Evolutionary conservation across 352 stramenopile species (phyloP), one percentile per base, ranked within the genome.

Genomic region (Pilasporangium apinafurcum): DNA sequence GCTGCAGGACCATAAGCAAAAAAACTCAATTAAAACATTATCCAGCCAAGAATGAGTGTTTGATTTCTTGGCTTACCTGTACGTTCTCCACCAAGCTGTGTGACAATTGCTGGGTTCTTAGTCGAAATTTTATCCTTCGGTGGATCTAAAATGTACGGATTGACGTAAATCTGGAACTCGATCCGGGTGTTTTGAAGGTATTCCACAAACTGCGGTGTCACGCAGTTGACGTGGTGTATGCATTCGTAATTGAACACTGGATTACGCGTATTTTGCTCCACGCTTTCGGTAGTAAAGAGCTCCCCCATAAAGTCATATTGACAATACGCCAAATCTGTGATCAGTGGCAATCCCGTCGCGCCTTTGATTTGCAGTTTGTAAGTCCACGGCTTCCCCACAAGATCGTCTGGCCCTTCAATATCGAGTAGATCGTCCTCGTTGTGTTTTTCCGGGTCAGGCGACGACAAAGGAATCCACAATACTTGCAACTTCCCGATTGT

Each of bases 291-390:
- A 35, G 80, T 96, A 54, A 94, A 97, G 8, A 89, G 76, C 52
- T 97, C 84, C 9, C 86, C 90, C 4, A 96, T 62, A 33, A 97
- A 97, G 44, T 96, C 84, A 56, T 97, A 97, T 62, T 96, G 81
- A 7, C 89, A 91, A 59, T 97, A 97, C 1, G 84, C 89, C 35
- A 92, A 56, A 47, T 93, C 80, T 2, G 86, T 95, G 40, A 92
- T 93, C 12, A 96, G 75, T 9, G 90, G 86, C 32, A 97, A 63
- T 1, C 81, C 77, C 6, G 75, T 86, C 12, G 77, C 81, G 9
- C 75, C 71, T 42, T 90, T 83, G 56, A 96, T 94, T 37, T 79
- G 62, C 37, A 95, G 56, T 50, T 78, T 87, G 53, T 95, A 96
- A 24, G 85, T 96, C 88, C 89, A 97, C 5, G 83, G 53, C 47